Percentiles rank a stretch among this genome's conserved stretches.
phyloP scores from a whole-genome alignment of 306 rosid genomes.

The Hippophae tibetana region DNA sequence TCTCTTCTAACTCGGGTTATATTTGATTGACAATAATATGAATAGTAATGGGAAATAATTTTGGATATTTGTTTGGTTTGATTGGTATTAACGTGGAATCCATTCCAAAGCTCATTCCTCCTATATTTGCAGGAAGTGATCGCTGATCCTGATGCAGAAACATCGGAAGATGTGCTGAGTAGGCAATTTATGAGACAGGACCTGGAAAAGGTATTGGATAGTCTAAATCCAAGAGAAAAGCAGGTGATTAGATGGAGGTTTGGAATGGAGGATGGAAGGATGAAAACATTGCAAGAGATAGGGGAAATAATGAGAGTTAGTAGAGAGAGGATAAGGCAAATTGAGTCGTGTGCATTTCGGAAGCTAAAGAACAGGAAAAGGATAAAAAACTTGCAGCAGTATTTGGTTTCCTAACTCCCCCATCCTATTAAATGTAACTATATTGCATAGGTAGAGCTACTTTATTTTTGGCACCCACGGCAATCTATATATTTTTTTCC shows the following conservation, averaged over 20 bases:
- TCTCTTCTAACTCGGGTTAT: slow-evolving; percentile 15
- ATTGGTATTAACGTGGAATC: no score
- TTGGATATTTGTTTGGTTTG: no score
- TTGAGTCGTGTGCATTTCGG: slow-evolving; percentile 77
- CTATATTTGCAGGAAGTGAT: slow-evolving; percentile 51
- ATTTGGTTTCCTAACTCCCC: slow-evolving; percentile 38
- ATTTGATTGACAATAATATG: no score
- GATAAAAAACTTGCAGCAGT: slow-evolving; percentile 79
- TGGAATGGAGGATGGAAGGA: slow-evolving; percentile 94
- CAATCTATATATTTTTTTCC: no score
- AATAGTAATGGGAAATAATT: no score
- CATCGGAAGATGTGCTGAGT: slow-evolving; percentile 57
- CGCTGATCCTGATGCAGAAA: slow-evolving; percentile 63
- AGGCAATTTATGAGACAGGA: slow-evolving; percentile 83
- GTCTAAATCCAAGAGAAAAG: slow-evolving; percentile 70
- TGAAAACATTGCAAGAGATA: slow-evolving; percentile 91
- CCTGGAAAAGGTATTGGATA: slow-evolving; percentile 61
- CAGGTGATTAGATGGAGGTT: slow-evolving; percentile 87
- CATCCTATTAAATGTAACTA: slow-evolving; percentile 20
- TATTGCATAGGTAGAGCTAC: background rate
- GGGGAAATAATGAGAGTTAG: slow-evolving; percentile 90
- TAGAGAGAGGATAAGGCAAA: slow-evolving; percentile 91
- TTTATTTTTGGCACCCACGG: no score
- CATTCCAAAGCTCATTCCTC: no score
- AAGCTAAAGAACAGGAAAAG: slow-evolving; percentile 88